A percentile compares a stretch with the other conserved stretches of the same genome.
Conservation (phyloP, 1,284 basidiomycete genomes). For the Irpex sp. region DNA sequence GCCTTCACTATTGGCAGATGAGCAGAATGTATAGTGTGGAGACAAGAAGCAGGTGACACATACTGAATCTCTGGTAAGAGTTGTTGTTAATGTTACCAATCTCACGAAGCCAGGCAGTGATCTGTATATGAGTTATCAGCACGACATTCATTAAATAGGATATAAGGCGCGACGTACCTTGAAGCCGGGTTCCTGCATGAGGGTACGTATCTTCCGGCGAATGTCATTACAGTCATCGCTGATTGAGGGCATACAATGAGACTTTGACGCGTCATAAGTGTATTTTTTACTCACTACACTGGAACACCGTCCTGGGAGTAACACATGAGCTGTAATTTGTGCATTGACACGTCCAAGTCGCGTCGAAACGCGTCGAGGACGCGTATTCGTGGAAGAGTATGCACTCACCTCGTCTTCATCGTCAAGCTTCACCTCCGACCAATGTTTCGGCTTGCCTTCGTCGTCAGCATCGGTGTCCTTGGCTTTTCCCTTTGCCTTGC, state of each 20-base stretch:
- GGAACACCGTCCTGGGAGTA: conserved; percentile 21
- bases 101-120: conserved; percentile 41
- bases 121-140: conserved; percentile 17
- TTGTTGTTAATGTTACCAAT: conserved; percentile 44
- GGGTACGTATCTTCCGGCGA: conserved; percentile 37
- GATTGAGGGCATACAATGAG: background rate
- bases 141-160: background rate
- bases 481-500: conserved; percentile 11
- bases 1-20: conserved; percentile 31
- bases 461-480: background rate
- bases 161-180: conserved; percentile 28
- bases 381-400: background rate
- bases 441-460: conserved; percentile 14
- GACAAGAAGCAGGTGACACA: conserved; percentile 7
- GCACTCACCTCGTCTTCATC: conserved; percentile 25
- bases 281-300: conserved; percentile 24
- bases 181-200: conserved; percentile 37
- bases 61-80: conserved; percentile 43
- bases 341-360: background rate
- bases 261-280: background rate
- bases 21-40: background rate
- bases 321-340: background rate
- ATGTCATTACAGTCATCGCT: conserved; percentile 46
- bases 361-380: background rate
- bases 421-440: conserved; percentile 28